phyloP scores from a whole-genome alignment of 306 rosid genomes.

The Erythrophleum fordii region DNA sequence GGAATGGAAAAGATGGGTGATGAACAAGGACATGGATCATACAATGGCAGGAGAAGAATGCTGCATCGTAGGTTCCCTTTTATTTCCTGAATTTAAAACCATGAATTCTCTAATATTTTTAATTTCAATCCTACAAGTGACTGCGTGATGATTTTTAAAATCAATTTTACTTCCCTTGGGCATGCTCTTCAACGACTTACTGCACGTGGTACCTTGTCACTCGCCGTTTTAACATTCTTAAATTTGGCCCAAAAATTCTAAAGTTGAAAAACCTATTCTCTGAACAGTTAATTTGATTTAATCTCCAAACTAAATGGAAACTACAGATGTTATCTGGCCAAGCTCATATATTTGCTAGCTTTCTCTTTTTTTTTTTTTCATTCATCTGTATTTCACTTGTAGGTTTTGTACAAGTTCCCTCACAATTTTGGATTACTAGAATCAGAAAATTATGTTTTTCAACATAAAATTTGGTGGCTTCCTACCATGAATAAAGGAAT shows the following conservation, averaged over 20 bases:
- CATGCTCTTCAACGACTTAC: background rate
- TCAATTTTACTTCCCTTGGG: slow-evolving; percentile 6
- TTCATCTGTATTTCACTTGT: background rate
- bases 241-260: background rate
- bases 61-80: slow-evolving; percentile 67
- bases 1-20: slow-evolving; percentile 92
- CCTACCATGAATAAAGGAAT: background rate
- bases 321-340: background rate
- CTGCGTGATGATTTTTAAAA: slow-evolving; percentile 8
- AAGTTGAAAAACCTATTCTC: background rate
- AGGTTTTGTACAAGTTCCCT: background rate
- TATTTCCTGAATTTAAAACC: slow-evolving; percentile 43
- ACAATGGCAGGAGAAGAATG: slow-evolving; percentile 66
- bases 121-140: slow-evolving; percentile 22
- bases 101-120: slow-evolving; percentile 32
- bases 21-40: slow-evolving; percentile 59
- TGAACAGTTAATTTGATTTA: slow-evolving; percentile 17
- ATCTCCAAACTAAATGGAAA: background rate
- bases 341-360: slow-evolving; percentile 15
- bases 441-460: slow-evolving; percentile 16
- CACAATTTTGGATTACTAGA: background rate
- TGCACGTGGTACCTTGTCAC: background rate
- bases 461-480: background rate
- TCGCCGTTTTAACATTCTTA: background rate
- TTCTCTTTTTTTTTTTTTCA: background rate